These are phyloP conservation scores for Anthoceros angustus DNA, from an alignment of 225 moss, liverwort and hornwort species.

Conservation along the genomic window DNA sequence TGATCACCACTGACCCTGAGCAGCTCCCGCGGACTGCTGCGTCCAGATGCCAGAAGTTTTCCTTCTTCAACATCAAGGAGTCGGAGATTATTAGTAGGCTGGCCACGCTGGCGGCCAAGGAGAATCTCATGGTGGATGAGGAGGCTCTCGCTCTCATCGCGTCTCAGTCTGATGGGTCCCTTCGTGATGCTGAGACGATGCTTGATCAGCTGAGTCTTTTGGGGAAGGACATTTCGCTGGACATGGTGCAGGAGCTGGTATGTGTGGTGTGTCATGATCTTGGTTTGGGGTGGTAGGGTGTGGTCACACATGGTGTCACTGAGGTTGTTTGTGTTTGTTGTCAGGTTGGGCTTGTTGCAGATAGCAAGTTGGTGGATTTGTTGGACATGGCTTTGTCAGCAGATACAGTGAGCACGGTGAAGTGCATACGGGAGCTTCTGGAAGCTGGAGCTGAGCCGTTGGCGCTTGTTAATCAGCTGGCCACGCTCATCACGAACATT, in stretches of 20 bases:
- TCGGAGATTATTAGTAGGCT: slow-evolving; percentile 51
- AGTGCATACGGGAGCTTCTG: slow-evolving; percentile 65
- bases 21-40: slow-evolving; percentile 47
- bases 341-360: slow-evolving; percentile 67
- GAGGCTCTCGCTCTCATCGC: slow-evolving; percentile 50
- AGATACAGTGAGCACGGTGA: slow-evolving; percentile 69
- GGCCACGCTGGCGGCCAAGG: slow-evolving; percentile 32
- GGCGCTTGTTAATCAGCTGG: slow-evolving; percentile 71
- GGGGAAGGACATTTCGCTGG: slow-evolving; percentile 44
- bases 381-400: slow-evolving; percentile 71
- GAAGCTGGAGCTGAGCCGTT: slow-evolving; percentile 66
- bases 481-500: slow-evolving; percentile 81
- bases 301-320: background rate
- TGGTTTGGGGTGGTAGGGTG: background rate
- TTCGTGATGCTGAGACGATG: slow-evolving; percentile 62
- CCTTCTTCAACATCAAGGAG: slow-evolving; percentile 75
- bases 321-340: slow-evolving; percentile 1
- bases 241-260: slow-evolving; percentile 84
- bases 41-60: slow-evolving; percentile 70
- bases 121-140: slow-evolving; percentile 51
- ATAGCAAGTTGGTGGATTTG: slow-evolving; percentile 59
- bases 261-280: slow-evolving; percentile 4
- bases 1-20: slow-evolving; percentile 61
- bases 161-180: slow-evolving; percentile 54
- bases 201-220: slow-evolving; percentile 75